A percentile compares a stretch with the other conserved stretches of the same genome.
phyloP scores from a whole-genome alignment of 2,329 filamentous ascomycete genomes.

The Fusarium aywerte region DNA sequence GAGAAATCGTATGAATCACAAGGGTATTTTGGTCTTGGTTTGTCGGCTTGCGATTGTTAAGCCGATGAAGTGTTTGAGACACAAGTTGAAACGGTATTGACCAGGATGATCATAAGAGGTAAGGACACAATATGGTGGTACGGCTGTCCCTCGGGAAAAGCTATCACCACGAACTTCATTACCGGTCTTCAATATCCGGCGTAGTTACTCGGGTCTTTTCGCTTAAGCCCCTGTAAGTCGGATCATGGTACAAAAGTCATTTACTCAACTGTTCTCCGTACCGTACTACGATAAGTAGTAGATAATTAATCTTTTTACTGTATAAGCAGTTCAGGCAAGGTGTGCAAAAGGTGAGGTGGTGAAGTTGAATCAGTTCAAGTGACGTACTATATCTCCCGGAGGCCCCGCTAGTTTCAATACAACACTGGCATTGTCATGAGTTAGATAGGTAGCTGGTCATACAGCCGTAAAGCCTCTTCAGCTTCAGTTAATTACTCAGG shows the following conservation, averaged over 20 bases:
- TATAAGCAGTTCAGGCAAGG: background rate
- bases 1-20: background rate
- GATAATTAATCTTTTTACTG: too few relatives aligned
- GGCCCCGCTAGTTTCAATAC: background rate
- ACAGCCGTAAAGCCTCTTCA: background rate
- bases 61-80: background rate
- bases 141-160: constrained; percentile 4
- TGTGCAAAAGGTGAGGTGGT: background rate
- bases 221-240: background rate
- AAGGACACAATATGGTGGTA: background rate
- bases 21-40: background rate
- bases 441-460: background rate
- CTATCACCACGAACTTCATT: constrained; percentile 5
- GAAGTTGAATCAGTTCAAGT: background rate
- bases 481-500: background rate
- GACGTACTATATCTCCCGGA: constrained; percentile 5
- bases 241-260: background rate
- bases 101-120: background rate
- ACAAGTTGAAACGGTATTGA: background rate
- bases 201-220: constrained; percentile 14
- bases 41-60: background rate
- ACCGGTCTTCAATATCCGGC: constrained; percentile 35
- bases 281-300: too few relatives aligned
- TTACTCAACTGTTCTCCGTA: too few relatives aligned
- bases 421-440: background rate